phyloP scores from a whole-genome alignment of 169 alveolate genomes.

The Plasmodium cynomolgi region DNA sequence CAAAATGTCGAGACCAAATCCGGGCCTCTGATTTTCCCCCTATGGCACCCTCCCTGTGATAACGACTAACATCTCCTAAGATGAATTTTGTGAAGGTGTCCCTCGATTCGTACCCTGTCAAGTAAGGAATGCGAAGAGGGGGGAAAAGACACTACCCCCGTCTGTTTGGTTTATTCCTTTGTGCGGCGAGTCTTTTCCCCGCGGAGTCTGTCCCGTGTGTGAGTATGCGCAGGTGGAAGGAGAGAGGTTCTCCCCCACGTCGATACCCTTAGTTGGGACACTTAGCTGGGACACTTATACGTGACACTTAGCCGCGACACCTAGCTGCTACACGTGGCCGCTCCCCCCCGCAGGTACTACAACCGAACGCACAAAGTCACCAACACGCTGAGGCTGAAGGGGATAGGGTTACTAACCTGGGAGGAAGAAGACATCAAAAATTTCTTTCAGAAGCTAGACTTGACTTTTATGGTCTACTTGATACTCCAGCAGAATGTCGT shows the following conservation, averaged over 20 bases:
- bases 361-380: conserved; percentile 41
- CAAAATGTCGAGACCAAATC: background rate
- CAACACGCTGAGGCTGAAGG: conserved; percentile 27
- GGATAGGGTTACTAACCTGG: conserved; percentile 24
- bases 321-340: background rate
- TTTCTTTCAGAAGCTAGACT: conserved; percentile 2
- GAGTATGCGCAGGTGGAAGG: too few species aligned
- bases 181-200: background rate
- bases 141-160: background rate
- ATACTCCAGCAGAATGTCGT: conserved; percentile 21
- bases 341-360: conserved; percentile 12
- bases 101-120: conserved; percentile 38
- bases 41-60: background rate
- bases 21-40: background rate
- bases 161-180: background rate
- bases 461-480: conserved; percentile 38
- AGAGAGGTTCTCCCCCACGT: too few species aligned
- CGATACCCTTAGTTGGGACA: too few species aligned
- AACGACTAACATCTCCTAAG: background rate
- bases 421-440: conserved; percentile 14
- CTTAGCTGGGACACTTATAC: too few species aligned
- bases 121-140: conserved; percentile 9
- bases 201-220: too few species aligned
- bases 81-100: conserved; percentile 51
- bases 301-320: background rate